Conservation (phyloP, 305 asterid species). For the Salvia sclarea region DNA sequence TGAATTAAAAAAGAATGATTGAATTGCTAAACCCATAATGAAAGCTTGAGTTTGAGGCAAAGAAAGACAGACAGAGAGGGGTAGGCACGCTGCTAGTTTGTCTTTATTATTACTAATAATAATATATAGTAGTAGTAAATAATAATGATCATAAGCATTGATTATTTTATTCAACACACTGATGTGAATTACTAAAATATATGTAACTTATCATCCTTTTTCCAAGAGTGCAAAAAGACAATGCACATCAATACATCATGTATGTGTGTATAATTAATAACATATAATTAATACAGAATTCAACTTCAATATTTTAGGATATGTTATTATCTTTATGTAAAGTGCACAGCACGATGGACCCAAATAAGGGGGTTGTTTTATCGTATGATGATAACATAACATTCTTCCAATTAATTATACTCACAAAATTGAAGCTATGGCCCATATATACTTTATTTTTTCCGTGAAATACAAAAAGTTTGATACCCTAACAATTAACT, state of each 20-base stretch:
- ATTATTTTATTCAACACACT: background rate
- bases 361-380: slow-evolving; percentile 11
- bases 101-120: background rate
- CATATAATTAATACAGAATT: too few relatives aligned
- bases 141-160: background rate
- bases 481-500: slow-evolving; percentile 8
- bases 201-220: background rate
- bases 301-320: too few relatives aligned
- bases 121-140: background rate
- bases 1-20: slow-evolving; percentile 20
- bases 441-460: background rate
- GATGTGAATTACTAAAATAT: background rate
- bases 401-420: background rate
- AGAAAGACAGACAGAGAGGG: background rate
- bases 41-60: slow-evolving; percentile 28
- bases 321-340: slow-evolving; percentile 27
- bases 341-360: slow-evolving; percentile 25
- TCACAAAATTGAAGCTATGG: background rate
- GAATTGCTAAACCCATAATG: slow-evolving; percentile 29
- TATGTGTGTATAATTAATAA: too few relatives aligned
- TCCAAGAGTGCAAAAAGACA: too few relatives aligned
- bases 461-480: background rate
- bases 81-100: slow-evolving; percentile 11
- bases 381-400: slow-evolving; percentile 7
- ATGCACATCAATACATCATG: too few relatives aligned